Conservation (phyloP, 371 early-diverging fungal genomes). For the Mucor velutinosus region DNA sequence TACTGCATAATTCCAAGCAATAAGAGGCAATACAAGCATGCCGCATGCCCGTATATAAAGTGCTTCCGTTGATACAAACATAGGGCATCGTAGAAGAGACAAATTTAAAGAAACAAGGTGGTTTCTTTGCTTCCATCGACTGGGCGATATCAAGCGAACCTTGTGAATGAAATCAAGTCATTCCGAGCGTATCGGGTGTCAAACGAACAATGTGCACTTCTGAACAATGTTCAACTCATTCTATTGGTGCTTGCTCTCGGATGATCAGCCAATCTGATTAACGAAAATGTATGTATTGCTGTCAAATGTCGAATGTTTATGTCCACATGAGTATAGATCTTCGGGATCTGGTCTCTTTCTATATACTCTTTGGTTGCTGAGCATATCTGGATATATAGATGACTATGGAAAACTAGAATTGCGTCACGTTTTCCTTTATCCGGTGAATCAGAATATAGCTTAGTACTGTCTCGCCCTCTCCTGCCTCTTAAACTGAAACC, state of each 20-base stretch:
- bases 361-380: background rate
- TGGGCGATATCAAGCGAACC: background rate
- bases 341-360: background rate
- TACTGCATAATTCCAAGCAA: no score
- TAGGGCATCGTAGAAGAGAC: no score
- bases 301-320: background rate
- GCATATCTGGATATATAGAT: background rate
- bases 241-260: background rate
- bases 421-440: background rate
- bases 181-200: background rate
- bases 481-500: slow-evolving; percentile 5
- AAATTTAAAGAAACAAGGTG: no score
- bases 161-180: background rate
- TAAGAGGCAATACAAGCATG: no score
- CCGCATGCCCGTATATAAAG: no score
- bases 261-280: background rate
- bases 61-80: no score
- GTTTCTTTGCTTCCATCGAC: no score
- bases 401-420: background rate
- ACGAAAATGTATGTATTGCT: background rate
- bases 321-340: background rate
- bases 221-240: background rate
- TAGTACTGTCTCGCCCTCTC: slow-evolving; percentile 3
- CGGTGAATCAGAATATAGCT: background rate
- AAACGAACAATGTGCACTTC: background rate